Evolutionary conservation across 2,329 filamentous ascomycete genomes (phyloP).

Genomic region (Colletotrichum cordylinicola): DNA sequence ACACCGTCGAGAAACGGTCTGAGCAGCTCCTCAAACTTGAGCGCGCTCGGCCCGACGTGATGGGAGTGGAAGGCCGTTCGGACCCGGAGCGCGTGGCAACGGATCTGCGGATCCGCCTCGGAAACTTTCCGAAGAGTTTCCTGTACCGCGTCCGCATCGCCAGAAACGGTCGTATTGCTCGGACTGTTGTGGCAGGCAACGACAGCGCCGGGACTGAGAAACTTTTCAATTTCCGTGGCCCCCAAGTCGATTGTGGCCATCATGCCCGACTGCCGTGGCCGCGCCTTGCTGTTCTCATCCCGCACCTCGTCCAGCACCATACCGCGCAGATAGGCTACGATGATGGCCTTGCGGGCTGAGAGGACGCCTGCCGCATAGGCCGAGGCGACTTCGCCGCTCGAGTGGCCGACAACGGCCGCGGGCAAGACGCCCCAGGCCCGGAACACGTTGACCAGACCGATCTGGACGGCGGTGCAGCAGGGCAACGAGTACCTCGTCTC

Average conservation of each 20-base stretch:
- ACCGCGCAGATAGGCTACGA: constrained; percentile 31
- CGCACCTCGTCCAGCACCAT: not conserved
- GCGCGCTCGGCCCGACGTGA: not conserved
- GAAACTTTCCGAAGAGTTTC: not conserved
- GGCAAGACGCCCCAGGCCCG: constrained; percentile 33
- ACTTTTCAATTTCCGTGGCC: not conserved
- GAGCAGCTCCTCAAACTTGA: not conserved
- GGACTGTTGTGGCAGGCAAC: not conserved
- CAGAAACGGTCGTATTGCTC: not conserved
- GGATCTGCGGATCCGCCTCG: not conserved
- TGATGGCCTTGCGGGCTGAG: constrained; percentile 38
- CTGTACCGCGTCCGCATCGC: constrained; percentile 1
- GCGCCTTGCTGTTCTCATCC: not conserved
- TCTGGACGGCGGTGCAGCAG: constrained; percentile 38
- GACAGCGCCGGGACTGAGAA: not conserved
- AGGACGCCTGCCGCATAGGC: constrained; percentile 45
- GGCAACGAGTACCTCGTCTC: constrained; percentile 19
- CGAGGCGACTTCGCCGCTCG: constrained; percentile 48
- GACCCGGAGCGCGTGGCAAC: constrained; percentile 23
- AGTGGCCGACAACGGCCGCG: constrained; percentile 44
- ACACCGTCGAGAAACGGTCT: not conserved
- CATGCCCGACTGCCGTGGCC: not conserved
- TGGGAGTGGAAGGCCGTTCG: not conserved
- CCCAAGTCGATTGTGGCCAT: not conserved
- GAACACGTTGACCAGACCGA: constrained; percentile 46